These are phyloP conservation scores for Xylaria digitata DNA, from an alignment of 2,329 filamentous ascomycete species.

Conservation along the genomic window DNA sequence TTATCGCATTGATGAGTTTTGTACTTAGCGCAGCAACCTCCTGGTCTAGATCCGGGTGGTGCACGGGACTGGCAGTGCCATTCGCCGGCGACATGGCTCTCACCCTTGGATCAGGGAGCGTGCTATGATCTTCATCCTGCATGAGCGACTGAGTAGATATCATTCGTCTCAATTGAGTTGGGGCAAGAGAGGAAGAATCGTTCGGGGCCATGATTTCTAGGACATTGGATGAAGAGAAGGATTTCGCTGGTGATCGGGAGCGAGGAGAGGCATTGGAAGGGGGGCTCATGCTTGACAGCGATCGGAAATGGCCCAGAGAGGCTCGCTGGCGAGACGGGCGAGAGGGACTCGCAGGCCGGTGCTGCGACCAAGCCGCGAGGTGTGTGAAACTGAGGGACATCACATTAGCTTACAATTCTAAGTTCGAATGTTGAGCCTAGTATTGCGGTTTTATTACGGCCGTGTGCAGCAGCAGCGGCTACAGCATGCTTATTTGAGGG, in stretches of 20 bases:
- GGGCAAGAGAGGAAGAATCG: conserved; percentile 49
- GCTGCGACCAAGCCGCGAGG: conserved; percentile 65
- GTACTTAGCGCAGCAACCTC: conserved; percentile 93
- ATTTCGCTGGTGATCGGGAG: conserved; percentile 53
- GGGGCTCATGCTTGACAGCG: conserved; percentile 63
- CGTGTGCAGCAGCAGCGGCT: conserved; percentile 21
- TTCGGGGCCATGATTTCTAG: conserved; percentile 44
- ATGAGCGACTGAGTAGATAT: conserved; percentile 56
- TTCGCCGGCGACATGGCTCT: conserved; percentile 61
- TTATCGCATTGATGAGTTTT: conserved; percentile 97
- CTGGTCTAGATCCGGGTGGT: conserved; percentile 68
- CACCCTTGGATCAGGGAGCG: conserved; percentile 73
- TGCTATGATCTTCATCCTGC: conserved; percentile 73
- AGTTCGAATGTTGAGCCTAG: conserved; percentile 2
- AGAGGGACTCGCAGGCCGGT: conserved; percentile 51
- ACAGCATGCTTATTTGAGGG: conserved; percentile 32
- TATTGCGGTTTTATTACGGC: conserved; percentile 27
- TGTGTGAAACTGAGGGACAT: conserved; percentile 61
- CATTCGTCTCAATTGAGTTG: conserved; percentile 51
- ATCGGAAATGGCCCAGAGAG: conserved; percentile 62
- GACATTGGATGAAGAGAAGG: conserved; percentile 46
- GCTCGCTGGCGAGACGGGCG: conserved; percentile 53
- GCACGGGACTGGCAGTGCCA: conserved; percentile 52
- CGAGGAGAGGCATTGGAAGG: conserved; percentile 54
- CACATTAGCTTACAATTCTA: conserved; percentile 38